A percentile compares a stretch with the other conserved stretches of the same genome.
Conservation (phyloP, 2,329 filamentous ascomycete species). For the Clathrospora elynae region DNA sequence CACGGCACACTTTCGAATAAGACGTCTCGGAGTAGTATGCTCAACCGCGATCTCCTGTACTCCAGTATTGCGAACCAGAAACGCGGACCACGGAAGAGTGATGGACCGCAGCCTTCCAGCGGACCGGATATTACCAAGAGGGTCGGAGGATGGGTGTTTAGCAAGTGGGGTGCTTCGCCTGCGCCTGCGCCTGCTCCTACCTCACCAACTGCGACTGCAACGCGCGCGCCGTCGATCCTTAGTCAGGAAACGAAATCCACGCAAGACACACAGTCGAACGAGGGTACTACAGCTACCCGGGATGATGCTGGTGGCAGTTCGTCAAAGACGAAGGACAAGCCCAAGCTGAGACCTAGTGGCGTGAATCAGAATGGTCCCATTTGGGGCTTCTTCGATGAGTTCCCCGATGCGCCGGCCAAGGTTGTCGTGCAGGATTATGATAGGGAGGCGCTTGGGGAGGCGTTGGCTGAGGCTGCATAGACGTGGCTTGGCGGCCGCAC, state of each 20-base stretch:
- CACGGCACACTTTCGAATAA: constrained; percentile 57
- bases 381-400: constrained; percentile 47
- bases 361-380: constrained; percentile 49
- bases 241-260: constrained; percentile 38
- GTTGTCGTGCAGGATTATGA: constrained; percentile 46
- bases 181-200: too few species aligned
- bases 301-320: too few species aligned
- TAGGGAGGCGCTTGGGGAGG: constrained; percentile 46
- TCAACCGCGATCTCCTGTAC: constrained; percentile 60
- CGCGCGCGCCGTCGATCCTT: constrained; percentile 27
- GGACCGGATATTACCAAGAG: constrained; percentile 54
- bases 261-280: constrained; percentile 23
- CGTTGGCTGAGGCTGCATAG: too few species aligned
- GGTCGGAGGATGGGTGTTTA: constrained; percentile 68
- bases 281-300: constrained; percentile 18
- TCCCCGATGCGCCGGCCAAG: constrained; percentile 41
- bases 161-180: constrained; percentile 65
- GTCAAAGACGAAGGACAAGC: constrained; percentile 19
- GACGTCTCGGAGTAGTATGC: constrained; percentile 57
- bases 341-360: constrained; percentile 38
- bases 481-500: too few species aligned
- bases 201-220: constrained; percentile 10
- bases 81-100: constrained; percentile 27
- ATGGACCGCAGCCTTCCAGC: constrained; percentile 22
- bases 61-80: constrained; percentile 37